Evolutionary conservation across 495 filamentous ascomycete genomes (phyloP), one percentile per base, ranked within the genome.

Genomic region (Talaromyces trachyspermus): DNA sequence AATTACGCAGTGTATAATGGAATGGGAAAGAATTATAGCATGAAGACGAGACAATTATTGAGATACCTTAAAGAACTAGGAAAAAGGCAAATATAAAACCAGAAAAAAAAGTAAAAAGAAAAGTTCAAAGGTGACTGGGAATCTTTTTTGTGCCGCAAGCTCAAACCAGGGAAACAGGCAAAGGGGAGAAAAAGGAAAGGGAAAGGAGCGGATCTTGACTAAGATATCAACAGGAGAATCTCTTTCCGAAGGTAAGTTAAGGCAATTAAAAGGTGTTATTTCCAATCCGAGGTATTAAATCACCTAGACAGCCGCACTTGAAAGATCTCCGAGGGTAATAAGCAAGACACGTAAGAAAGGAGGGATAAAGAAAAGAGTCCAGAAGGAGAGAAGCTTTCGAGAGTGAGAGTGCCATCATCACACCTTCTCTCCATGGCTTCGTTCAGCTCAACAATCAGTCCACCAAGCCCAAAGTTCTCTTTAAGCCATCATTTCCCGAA

Each of bases 261-360:
- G 51, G 53, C 54, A 65, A 42, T 42, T 25, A 65, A 65, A 65
- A 53, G 55, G 63, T 61, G 62, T 59, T 61, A 65, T 63, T 59
- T 60, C 51, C 45, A 54, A 56, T 52, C 49, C 56, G 25, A 39
- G 22, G 38, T 23, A 47, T 30, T 23, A 51, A n/a, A 47, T 29
- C 37, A 43, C 35, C 20, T 32, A 45, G 45, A 53, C 56, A 58
- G 62, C 61, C 54, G 58, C 54, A 58, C 30, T 47, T 45, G 43
- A 45, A 50, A 52, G 36, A 56, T 51, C 49, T 45, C 22, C 39
- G 39, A 42, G 39, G 39, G 43, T 42, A 46, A 38, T 53, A 51
- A 41, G 56, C 49, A 51, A 37, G 41, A 46, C 26, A 46, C 23
- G 41, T 38, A 43, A 29, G 45, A 44, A 44, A 10, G 50, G 46